A percentile compares a stretch with the other conserved stretches of the same genome.
These are phyloP conservation scores for Clitocybe nebularis DNA, from an alignment of 1,284 basidiomycete species.

Conservation along the genomic window DNA sequence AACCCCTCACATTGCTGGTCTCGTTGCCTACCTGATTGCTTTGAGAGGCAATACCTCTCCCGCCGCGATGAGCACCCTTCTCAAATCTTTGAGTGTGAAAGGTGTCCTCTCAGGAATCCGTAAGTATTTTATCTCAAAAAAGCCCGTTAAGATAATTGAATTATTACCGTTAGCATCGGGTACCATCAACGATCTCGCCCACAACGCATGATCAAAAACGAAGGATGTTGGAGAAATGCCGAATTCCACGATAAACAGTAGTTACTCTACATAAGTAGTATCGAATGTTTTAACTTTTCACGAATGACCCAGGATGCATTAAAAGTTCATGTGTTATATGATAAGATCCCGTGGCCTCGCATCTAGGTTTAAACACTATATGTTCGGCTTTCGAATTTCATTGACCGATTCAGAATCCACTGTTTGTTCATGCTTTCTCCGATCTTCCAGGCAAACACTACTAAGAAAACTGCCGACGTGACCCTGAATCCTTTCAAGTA, in stretches of 20 bases:
- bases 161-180: conserved; percentile 16
- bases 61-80: conserved; percentile 21
- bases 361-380: no score
- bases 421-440: no score
- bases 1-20: conserved; percentile 55
- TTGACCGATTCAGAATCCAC: no score
- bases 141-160: neutral
- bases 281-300: neutral
- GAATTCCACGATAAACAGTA: neutral
- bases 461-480: no score
- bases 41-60: conserved; percentile 22
- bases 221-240: neutral
- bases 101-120: conserved; percentile 22
- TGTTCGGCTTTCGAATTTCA: no score
- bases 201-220: conserved; percentile 5
- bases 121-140: conserved; percentile 13
- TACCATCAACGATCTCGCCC: conserved; percentile 19
- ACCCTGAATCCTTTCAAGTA: no score
- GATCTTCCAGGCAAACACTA: no score
- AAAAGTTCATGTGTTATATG: no score
- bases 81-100: conserved; percentile 20
- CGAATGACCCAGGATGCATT: neutral
- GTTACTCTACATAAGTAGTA: neutral
- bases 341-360: neutral
- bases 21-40: conserved; percentile 67